A percentile compares a stretch with the other conserved stretches of the same genome.
Evolutionary conservation across 148 eudicot species (phyloP).

Genomic region (Amaranthus palmeri): DNA sequence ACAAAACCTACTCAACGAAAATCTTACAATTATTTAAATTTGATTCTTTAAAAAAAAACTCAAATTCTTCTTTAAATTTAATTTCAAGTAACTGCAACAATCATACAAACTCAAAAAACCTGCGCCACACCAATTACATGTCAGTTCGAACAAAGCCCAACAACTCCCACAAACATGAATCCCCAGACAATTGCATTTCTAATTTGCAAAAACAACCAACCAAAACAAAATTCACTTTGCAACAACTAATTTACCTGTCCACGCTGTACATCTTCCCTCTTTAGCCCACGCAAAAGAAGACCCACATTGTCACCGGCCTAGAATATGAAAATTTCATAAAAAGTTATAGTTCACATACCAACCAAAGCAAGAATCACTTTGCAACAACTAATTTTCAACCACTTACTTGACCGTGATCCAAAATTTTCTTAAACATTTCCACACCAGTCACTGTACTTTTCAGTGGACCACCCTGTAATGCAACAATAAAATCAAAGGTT

Average conservation of each 20-base stretch:
- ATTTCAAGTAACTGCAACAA: no score
- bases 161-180: no score
- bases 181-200: no score
- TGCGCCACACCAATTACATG: no score
- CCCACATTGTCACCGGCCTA: constrained; percentile 99
- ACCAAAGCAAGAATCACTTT: neutral
- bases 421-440: constrained; percentile 92
- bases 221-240: neutral
- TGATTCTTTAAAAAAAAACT: no score
- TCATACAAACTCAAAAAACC: no score
- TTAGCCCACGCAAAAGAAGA: constrained; percentile 89
- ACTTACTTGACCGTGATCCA: constrained; percentile 82
- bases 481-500: neutral
- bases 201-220: neutral
- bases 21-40: no score
- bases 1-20: no score
- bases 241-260: constrained; percentile 53
- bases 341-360: constrained; percentile 8
- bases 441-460: constrained; percentile 92
- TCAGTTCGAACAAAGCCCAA: no score
- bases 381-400: constrained; percentile 8
- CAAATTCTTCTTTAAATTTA: no score
- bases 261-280: constrained; percentile 75
- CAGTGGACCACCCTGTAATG: constrained; percentile 54
- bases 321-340: constrained; percentile 7